Base-by-base conservation (phyloP, 345 rosid species). In the Laguncularia racemosa region DNA sequence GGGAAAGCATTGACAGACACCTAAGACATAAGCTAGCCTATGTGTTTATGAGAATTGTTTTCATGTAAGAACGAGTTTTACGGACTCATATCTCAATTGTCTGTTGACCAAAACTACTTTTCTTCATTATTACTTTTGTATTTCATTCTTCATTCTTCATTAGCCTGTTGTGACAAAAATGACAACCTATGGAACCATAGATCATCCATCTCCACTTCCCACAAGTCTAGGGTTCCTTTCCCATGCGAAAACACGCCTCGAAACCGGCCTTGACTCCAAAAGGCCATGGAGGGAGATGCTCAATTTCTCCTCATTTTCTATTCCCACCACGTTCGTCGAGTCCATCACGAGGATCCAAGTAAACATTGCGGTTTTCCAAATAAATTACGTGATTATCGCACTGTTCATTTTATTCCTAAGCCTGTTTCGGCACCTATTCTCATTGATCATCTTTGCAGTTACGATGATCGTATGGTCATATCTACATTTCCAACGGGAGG, bases 151-250 rank as follows among this genome's bases (percentile, higher is more conserved):
- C 40, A 33, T 33, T 23, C 4, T 33, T 33, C 40, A 6, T 33
- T 33, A 33, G 4, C 7, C 40, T 9, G 11, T 33, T 33, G 9
- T 33, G 9, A 33, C 0, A 33, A 33, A 65, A 23, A 85, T 83
- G 92, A 70, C 92, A 14, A 68, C 46, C 20, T 88, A 88, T 74
- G 92, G 96, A 55, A 57, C 92, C 16, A 88, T 88, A 74, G 84
- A 58, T 78, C 87, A 15, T 59, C 91, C 13, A 54, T 81, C 1
- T 61, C 85, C 14, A 63, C 54, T 72, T 46, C 46, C 76, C 17
- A 20, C 68, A 1, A 77, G 71, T 51, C 75, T 71, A 15, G 81
- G 78, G 12, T 85, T 61, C 78, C 60, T 88, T 20, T 77, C 88
- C 19, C 81, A 76, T 53, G 81, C 83, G 12, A 85, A 83, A 50